A percentile compares a stretch with the other conserved stretches of the same genome.
Conservation (phyloP, 2,329 filamentous ascomycete species). For the Ophiostoma ulmi region DNA sequence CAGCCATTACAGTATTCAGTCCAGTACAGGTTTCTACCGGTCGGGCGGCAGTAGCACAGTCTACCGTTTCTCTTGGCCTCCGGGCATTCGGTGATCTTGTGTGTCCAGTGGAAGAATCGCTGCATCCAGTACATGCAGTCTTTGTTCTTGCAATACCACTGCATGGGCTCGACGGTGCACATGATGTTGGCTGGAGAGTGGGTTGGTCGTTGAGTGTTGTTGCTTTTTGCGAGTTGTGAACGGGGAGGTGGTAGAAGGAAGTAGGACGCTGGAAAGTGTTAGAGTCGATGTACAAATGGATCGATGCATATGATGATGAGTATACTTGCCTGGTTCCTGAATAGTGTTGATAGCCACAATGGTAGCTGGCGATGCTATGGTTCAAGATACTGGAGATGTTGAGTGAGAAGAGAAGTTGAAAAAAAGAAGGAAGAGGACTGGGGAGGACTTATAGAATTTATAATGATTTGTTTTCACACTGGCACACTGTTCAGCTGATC, state of each 20-base stretch:
- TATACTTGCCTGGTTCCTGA: background rate
- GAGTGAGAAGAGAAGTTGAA: background rate
- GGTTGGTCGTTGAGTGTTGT: background rate
- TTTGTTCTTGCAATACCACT: background rate
- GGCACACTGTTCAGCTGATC: background rate
- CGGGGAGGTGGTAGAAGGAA: background rate
- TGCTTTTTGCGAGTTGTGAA: background rate
- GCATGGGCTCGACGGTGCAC: background rate
- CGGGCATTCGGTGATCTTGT: background rate
- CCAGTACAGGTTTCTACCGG: background rate
- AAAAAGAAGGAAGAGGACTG: background rate
- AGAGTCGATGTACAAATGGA: background rate
- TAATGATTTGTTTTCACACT: background rate
- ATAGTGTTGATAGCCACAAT: no score
- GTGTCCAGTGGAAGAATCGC: background rate
- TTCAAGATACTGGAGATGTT: background rate
- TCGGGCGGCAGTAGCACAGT: background rate
- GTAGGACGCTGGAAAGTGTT: background rate
- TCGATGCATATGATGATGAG: background rate
- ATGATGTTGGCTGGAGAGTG: background rate
- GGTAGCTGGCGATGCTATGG: background rate
- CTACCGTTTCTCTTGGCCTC: background rate
- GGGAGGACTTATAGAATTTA: background rate
- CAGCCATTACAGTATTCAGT: background rate
- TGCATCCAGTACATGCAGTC: background rate